Conservation (phyloP, 2,329 filamentous ascomycete genomes). For the Ramularia collo-cygni region DNA sequence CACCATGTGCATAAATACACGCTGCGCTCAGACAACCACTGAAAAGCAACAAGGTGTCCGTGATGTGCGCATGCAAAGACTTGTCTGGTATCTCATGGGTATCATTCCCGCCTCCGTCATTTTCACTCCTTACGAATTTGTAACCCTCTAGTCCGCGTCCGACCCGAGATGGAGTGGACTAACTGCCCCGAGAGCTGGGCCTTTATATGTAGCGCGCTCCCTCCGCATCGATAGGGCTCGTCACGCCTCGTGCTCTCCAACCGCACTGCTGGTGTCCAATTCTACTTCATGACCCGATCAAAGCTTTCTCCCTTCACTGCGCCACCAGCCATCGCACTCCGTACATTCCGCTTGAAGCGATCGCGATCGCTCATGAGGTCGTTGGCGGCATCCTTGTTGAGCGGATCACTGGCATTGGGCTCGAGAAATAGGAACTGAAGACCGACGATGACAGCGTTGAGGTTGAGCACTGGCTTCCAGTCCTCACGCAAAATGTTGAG, state of each 20-base stretch:
- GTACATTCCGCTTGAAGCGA: constrained; percentile 84
- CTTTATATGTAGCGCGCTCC: not conserved
- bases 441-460: constrained; percentile 94
- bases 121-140: too few relatives aligned
- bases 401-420: constrained; percentile 91
- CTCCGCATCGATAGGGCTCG: not conserved
- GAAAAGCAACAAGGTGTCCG: too few relatives aligned
- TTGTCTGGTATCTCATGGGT: constrained; percentile 3
- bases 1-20: too few relatives aligned
- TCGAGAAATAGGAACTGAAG: constrained; percentile 95
- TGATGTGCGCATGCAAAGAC: not conserved
- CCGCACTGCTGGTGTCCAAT: constrained; percentile 7
- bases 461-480: constrained; percentile 96
- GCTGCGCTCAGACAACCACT: too few relatives aligned
- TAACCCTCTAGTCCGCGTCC: too few relatives aligned
- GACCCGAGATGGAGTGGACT: too few relatives aligned
- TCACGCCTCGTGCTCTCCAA: not conserved
- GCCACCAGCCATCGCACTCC: constrained; percentile 74
- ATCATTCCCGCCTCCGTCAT: not conserved
- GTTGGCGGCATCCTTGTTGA: constrained; percentile 96
- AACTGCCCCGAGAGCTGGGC: not conserved
- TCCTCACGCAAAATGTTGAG: constrained; percentile 95
- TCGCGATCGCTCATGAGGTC: constrained; percentile 82
- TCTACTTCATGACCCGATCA: constrained; percentile 68
- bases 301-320: constrained; percentile 65